Conservation (phyloP, 768 basidiomycete species). For the Mycena capillaripes region DNA sequence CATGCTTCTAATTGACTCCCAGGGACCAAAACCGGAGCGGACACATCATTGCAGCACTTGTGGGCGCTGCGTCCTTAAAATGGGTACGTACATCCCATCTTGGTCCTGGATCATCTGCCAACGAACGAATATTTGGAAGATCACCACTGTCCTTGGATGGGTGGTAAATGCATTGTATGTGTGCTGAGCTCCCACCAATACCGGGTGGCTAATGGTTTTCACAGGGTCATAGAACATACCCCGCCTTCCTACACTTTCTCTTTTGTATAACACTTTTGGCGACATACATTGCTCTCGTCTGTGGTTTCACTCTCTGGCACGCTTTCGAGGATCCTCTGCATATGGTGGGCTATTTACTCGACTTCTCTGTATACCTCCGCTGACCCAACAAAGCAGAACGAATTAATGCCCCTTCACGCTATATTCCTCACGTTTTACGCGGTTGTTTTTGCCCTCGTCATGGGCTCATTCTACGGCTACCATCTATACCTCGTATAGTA, state of each 20-base stretch:
- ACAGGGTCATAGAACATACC: slow-evolving; percentile 88
- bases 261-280: slow-evolving; percentile 73
- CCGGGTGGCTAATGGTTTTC: not conserved
- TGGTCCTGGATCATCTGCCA: slow-evolving; percentile 13
- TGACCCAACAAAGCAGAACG: slow-evolving; percentile 58
- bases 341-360: slow-evolving; percentile 62
- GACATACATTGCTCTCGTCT: slow-evolving; percentile 69
- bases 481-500: slow-evolving; percentile 84
- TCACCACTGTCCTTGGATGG: slow-evolving; percentile 92
- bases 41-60: slow-evolving; percentile 85
- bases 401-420: slow-evolving; percentile 78
- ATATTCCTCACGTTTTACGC: slow-evolving; percentile 74
- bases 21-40: slow-evolving; percentile 83
- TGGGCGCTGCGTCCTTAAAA: slow-evolving; percentile 85
- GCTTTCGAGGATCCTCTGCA: slow-evolving; percentile 73
- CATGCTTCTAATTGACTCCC: not conserved
- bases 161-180: slow-evolving; percentile 80
- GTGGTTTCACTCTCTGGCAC: slow-evolving; percentile 68
- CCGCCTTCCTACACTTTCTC: slow-evolving; percentile 87
- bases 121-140: slow-evolving; percentile 60
- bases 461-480: slow-evolving; percentile 83
- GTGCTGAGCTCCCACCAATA: not conserved
- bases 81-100: slow-evolving; percentile 68
- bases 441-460: slow-evolving; percentile 69
- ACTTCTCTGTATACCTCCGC: not conserved